Evolutionary conservation across 2,329 filamentous ascomycete species (phyloP), one percentile per base, ranked within the genome.

Genomic region (Fonsecaea pedrosoi): DNA sequence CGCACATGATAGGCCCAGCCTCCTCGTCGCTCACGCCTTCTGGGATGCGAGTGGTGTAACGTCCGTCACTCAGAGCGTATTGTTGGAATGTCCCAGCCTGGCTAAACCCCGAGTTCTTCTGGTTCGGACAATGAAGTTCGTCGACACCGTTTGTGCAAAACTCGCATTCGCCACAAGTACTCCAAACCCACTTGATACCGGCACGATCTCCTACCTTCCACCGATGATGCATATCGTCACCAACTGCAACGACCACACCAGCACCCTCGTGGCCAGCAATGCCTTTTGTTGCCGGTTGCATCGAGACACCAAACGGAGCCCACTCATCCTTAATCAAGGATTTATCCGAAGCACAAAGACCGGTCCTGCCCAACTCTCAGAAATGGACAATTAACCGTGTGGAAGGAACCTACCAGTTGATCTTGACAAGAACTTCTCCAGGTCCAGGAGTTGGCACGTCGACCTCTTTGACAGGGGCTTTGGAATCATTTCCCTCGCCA

Each of bases 151-250:
- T 67, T 13, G 65, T 88, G 83, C 94, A 97, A 85, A 91, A 96
- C 74, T 88, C 85, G 82, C 94, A 97, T 71, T 84, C 79, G 38
- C 96, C 84, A 80, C 94, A 97, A 54, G 90, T 89, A 69, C 92
- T 90, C 80, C 96, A 94, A 76, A 97, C 84, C 93, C 93, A 97
- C 72, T 92, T 97, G 80, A 98, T 87, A 77, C 94, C 94, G 69
- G 88, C 94, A 75, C 92, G 83, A 76, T 96, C 92, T 73, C 94
- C 94, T 73, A 97, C 83, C 77, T 92, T 73, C 82, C 71, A 97
- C 81, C 74, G 94, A 90, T 7, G 85, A 80, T 72, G 94, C 92
- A 54, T 96, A 85, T 35, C 62, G 25, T 89, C 83, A 73, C 94
- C 94, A 67, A 86, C 86, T 59, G 91, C 89, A 35, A 97, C 93